phyloP scores from a whole-genome alignment of 2,329 filamentous ascomycete genomes.

The Myriosclerotinia scirpicola region DNA sequence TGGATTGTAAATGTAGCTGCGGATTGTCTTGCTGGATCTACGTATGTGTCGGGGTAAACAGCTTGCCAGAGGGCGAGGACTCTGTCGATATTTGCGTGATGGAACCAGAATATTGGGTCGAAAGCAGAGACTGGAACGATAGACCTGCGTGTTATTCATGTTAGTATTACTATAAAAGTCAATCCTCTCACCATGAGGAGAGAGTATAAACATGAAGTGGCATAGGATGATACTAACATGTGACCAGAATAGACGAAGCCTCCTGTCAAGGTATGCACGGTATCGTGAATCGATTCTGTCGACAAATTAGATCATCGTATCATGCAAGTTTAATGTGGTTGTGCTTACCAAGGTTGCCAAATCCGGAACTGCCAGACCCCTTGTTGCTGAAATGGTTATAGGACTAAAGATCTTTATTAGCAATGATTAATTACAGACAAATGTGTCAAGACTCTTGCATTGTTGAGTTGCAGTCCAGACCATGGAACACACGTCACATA shows the following conservation, averaged over 20 bases:
- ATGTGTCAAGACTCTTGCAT: not conserved
- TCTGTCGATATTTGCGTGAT: slow-evolving; percentile 63
- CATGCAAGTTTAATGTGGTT: not conserved
- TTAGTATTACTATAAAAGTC: not conserved
- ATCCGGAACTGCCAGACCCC: slow-evolving; percentile 11
- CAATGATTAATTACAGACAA: not conserved
- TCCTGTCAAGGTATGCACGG: slow-evolving; percentile 11
- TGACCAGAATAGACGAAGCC: slow-evolving; percentile 2
- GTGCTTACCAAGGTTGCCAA: slow-evolving; percentile 19
- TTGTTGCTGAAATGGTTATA: slow-evolving; percentile 24
- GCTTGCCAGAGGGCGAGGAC: slow-evolving; percentile 74
- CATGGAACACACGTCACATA: too few species aligned
- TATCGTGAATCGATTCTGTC: slow-evolving; percentile 23
- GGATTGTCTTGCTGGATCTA: slow-evolving; percentile 54
- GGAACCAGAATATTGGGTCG: slow-evolving; percentile 58
- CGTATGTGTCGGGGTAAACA: slow-evolving; percentile 66
- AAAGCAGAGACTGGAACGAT: slow-evolving; percentile 70
- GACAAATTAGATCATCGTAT: not conserved
- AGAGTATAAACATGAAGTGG: not conserved
- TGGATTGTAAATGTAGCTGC: slow-evolving; percentile 60
- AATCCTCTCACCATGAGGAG: not conserved
- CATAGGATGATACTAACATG: slow-evolving; percentile 17
- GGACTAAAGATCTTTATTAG: not conserved
- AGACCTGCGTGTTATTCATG: not conserved
- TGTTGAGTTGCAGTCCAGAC: too few species aligned